Evolutionary conservation across 371 early-diverging fungal species (phyloP).

Genomic region (Mucor racemosus): DNA sequence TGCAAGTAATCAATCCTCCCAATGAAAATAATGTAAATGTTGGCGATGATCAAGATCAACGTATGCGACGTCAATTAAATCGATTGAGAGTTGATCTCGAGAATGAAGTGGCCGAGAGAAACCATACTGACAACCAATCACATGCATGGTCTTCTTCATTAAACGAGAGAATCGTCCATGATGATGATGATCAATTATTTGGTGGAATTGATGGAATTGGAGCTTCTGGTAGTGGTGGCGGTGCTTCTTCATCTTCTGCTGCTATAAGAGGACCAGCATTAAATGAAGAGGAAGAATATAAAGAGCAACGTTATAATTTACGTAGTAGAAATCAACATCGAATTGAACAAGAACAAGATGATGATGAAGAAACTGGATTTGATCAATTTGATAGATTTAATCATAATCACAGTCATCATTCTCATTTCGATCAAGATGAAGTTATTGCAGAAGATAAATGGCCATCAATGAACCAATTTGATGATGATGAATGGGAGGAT

Average conservation of each 20-base stretch:
- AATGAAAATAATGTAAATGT: slow-evolving; percentile 9
- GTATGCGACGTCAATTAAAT: slow-evolving; percentile 10
- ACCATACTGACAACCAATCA: neutral
- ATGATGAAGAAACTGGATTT: neutral
- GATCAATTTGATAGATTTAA: neutral
- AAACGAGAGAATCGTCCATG: neutral
- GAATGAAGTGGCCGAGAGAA: slow-evolving; percentile 15
- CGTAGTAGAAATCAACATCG: neutral
- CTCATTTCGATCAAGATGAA: neutral
- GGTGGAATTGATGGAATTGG: slow-evolving; percentile 2
- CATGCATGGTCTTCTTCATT: slow-evolving; percentile 8
- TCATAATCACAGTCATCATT: neutral
- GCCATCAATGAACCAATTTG: slow-evolving; percentile 1
- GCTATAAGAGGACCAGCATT: neutral
- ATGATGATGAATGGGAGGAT: slow-evolving; percentile 7
- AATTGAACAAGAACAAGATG: neutral
- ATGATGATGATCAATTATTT: slow-evolving; percentile 12
- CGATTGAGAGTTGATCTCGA: slow-evolving; percentile 9
- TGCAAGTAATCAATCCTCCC: slow-evolving; percentile 29
- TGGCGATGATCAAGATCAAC: slow-evolving; percentile 11
- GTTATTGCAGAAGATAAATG: neutral
- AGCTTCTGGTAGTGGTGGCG: neutral
- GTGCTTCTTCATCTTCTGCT: neutral
- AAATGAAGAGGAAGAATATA: neutral
- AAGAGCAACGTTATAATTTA: neutral